Percentiles rank a stretch among this genome's conserved stretches.
Conservation (phyloP, 164 flowering plant genomes). For the Paratinospora sagittata region DNA sequence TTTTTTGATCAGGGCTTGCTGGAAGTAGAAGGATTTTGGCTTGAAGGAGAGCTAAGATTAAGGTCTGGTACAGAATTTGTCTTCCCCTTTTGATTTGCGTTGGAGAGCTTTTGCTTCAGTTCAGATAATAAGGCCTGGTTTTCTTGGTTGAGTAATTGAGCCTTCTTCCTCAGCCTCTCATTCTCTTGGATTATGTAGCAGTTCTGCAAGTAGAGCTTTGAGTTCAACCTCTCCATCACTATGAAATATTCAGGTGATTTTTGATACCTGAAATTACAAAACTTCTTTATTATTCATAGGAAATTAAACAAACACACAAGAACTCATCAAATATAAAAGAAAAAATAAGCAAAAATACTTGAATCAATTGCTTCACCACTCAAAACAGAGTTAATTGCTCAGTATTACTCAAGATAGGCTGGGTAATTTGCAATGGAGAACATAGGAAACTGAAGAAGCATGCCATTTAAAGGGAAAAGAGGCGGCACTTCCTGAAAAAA, state of each 20-base stretch:
- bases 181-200: conserved; percentile 76
- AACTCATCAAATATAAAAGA: not conserved
- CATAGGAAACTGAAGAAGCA: not conserved
- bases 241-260: not conserved
- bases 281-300: not conserved
- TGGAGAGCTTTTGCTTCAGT: too few relatives aligned
- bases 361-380: not conserved
- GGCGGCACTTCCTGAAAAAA: not conserved
- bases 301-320: not conserved
- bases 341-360: not conserved
- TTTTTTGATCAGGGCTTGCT: conserved; percentile 16
- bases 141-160: too few relatives aligned
- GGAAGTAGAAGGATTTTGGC: conserved; percentile 18
- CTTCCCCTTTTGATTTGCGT: conserved; percentile 23
- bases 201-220: conserved; percentile 72
- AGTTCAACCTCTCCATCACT: conserved; percentile 75
- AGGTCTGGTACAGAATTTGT: conserved; percentile 38
- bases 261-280: conserved; percentile 14
- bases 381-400: not conserved
- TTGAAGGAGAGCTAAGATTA: conserved; percentile 36
- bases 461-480: not conserved
- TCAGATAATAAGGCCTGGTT: too few relatives aligned
- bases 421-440: not conserved
- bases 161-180: too few relatives aligned
- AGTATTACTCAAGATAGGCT: not conserved